phyloP scores from a whole-genome alignment of 73 alveolate species.

The Tetrahymena elliotti region DNA sequence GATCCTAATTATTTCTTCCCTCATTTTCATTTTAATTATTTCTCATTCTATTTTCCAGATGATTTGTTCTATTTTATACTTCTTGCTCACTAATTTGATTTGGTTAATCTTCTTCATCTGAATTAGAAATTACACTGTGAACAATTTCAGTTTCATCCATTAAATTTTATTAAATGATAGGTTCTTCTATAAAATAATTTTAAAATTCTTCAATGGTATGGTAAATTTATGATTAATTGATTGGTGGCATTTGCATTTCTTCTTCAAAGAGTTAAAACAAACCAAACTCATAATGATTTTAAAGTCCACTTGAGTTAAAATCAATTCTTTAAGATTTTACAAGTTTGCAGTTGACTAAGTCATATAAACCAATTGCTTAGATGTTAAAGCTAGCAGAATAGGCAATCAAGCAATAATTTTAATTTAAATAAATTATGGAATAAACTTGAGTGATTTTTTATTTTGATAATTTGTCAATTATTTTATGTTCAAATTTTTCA shows the following conservation, averaged over 20 bases:
- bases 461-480: not conserved
- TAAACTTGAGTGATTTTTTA: not conserved
- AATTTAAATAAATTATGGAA: not conserved
- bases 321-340: not conserved
- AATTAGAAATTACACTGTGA: too few species aligned
- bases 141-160: not conserved
- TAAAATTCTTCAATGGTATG: too few species aligned
- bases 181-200: not conserved
- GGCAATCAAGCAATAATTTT: not conserved
- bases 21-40: too few species aligned
- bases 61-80: not conserved
- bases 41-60: not conserved
- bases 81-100: not conserved
- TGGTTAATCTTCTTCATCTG: not conserved
- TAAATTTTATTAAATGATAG: not conserved
- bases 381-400: not conserved
- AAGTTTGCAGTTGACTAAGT: not conserved
- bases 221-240: too few species aligned
- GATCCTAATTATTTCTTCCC: too few species aligned
- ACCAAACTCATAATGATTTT: not conserved
- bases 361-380: not conserved
- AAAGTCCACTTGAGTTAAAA: not conserved
- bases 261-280: not conserved
- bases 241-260: not conserved
- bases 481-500: not conserved